Conservation (phyloP, 495 filamentous ascomycete genomes). For the Amphirosellinia nigrospora region DNA sequence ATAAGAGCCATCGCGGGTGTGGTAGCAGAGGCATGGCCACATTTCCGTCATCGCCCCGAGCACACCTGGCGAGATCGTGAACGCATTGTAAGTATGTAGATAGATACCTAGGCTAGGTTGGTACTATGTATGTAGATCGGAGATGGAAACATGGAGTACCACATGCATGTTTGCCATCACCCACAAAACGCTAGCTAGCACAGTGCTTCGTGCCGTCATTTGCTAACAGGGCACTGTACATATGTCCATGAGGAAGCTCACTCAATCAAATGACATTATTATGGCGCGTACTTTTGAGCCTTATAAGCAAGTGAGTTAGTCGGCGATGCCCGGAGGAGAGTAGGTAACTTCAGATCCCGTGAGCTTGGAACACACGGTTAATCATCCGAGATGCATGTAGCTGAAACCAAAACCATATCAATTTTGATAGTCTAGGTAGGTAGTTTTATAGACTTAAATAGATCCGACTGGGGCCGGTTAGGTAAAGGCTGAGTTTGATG, state of each 20-base stretch:
- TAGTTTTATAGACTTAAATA: too few relatives aligned
- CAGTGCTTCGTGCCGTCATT: background rate
- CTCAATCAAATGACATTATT: background rate
- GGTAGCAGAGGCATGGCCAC: slow-evolving; percentile 4
- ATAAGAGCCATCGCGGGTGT: slow-evolving; percentile 35
- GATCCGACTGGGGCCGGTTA: too few relatives aligned
- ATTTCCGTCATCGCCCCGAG: too few relatives aligned
- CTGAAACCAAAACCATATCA: background rate
- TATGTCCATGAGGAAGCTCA: background rate
- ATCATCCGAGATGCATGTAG: background rate
- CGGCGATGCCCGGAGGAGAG: background rate
- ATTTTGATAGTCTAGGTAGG: background rate
- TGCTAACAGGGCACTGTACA: background rate
- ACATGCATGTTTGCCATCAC: background rate
- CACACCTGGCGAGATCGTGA: background rate
- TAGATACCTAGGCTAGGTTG: too few relatives aligned
- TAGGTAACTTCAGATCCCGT: background rate
- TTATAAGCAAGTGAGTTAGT: background rate
- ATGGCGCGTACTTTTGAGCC: background rate
- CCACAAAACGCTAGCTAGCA: background rate
- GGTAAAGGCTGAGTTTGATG: too few relatives aligned
- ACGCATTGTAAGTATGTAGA: background rate
- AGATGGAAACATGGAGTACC: background rate
- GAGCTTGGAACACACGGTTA: too few relatives aligned
- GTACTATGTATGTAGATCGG: too few relatives aligned